A percentile compares a stretch with the other conserved stretches of the same genome.
Conservation (phyloP, 2,329 filamentous ascomycete species). For the Talaromyces pinophilus region DNA sequence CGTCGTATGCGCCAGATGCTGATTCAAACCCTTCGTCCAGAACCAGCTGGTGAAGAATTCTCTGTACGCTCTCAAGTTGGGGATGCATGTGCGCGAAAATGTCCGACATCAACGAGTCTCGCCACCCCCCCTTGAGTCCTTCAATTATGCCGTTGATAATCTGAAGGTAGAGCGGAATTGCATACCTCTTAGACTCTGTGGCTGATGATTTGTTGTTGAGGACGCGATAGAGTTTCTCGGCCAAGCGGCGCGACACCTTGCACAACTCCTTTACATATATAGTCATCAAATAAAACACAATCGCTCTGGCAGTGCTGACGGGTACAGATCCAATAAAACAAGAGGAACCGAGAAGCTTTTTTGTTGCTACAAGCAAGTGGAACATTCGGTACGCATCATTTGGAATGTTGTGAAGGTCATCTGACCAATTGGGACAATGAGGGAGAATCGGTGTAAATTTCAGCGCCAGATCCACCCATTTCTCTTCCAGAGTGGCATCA, state of each 20-base stretch:
- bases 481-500: not conserved
- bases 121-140: not conserved
- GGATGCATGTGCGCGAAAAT: slow-evolving; percentile 8
- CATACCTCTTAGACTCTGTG: not conserved
- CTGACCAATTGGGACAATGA: not conserved
- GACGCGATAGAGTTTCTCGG: slow-evolving; percentile 20
- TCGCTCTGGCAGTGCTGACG: slow-evolving; percentile 20
- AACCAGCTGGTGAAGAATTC: not conserved
- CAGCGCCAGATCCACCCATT: not conserved
- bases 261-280: slow-evolving; percentile 25
- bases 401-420: slow-evolving; percentile 18
- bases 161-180: slow-evolving; percentile 1
- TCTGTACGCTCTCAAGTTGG: not conserved
- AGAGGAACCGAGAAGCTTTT: slow-evolving; percentile 22
- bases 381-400: slow-evolving; percentile 24
- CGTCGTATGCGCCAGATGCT: not conserved
- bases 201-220: slow-evolving; percentile 19
- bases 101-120: slow-evolving; percentile 7
- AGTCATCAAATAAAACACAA: slow-evolving; percentile 26
- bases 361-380: slow-evolving; percentile 25
- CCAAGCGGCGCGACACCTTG: slow-evolving; percentile 27
- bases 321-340: slow-evolving; percentile 23
- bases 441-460: not conserved
- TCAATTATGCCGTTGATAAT: not conserved
- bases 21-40: not conserved